Percentiles rank a stretch among this genome's conserved stretches.
Evolutionary conservation across 192 early-diverging fungal genomes (phyloP).

Genomic region (Phycomyces nitens): DNA sequence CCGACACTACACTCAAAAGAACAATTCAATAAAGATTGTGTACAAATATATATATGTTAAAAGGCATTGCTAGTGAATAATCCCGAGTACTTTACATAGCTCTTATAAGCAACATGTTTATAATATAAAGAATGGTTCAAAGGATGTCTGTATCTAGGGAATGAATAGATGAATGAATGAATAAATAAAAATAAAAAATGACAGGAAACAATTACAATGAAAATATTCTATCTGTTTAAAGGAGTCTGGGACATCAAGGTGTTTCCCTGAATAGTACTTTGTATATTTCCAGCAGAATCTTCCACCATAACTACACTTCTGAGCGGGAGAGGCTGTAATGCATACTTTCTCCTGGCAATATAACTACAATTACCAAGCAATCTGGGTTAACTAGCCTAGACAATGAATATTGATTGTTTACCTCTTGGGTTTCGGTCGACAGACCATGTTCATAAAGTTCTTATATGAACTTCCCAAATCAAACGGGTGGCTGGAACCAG

Average conservation of each 20-base stretch:
- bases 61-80: too few species aligned
- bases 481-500: slow-evolving; percentile 42
- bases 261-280: background rate
- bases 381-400: too few species aligned
- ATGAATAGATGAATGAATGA: too few species aligned
- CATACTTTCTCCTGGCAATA: slow-evolving; percentile 14
- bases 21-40: too few species aligned
- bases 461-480: slow-evolving; percentile 41
- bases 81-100: too few species aligned
- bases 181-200: background rate
- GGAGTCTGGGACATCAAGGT: background rate
- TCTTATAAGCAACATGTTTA: too few species aligned
- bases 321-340: background rate
- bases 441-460: slow-evolving; percentile 58
- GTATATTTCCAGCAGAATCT: background rate
- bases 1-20: too few species aligned
- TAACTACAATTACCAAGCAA: too few species aligned
- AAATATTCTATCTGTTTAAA: background rate
- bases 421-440: slow-evolving; percentile 49
- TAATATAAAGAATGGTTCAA: too few species aligned
- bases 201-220: background rate
- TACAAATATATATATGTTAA: too few species aligned
- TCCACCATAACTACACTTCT: background rate
- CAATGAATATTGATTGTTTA: slow-evolving; percentile 9
- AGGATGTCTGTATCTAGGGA: too few species aligned